phyloP scores from a whole-genome alignment of 768 basidiomycete species.

The Xerocomellus chrysenteron region DNA sequence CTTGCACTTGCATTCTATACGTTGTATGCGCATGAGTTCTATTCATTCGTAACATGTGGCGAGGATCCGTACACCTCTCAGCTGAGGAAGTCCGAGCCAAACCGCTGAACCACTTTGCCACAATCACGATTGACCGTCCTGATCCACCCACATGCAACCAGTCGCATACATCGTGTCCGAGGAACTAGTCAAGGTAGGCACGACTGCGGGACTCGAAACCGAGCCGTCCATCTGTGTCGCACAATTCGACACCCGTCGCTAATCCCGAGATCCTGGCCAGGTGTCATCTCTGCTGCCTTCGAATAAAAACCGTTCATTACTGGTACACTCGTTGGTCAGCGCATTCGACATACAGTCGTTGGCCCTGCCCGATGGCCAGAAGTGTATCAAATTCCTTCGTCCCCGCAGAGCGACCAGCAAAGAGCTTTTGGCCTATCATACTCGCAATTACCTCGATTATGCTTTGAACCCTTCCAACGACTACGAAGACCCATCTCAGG shows the following conservation, averaged over 20 bases:
- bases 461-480: constrained; percentile 41
- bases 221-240: not conserved
- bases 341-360: constrained; percentile 49
- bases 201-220: not conserved
- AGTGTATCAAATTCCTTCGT: constrained; percentile 45
- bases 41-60: too few species aligned
- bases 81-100: too few species aligned
- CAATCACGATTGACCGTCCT: not conserved
- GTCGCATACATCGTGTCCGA: constrained; percentile 57
- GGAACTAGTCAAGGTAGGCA: constrained; percentile 51
- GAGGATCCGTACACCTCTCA: too few species aligned
- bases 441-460: constrained; percentile 64
- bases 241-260: not conserved
- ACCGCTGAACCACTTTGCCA: too few species aligned
- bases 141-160: not conserved
- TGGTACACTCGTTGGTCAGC: constrained; percentile 64
- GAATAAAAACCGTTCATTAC: constrained; percentile 59
- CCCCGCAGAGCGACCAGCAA: constrained; percentile 53
- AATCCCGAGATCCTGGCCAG: constrained; percentile 22
- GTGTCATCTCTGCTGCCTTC: constrained; percentile 62
- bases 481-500: constrained; percentile 18
- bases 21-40: too few species aligned
- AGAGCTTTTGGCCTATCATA: constrained; percentile 69
- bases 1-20: too few species aligned
- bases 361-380: constrained; percentile 19